Percentiles rank a stretch among this genome's conserved stretches.
Conservation (phyloP, 2,329 filamentous ascomycete species). For the Nigrospora osmanthi region DNA sequence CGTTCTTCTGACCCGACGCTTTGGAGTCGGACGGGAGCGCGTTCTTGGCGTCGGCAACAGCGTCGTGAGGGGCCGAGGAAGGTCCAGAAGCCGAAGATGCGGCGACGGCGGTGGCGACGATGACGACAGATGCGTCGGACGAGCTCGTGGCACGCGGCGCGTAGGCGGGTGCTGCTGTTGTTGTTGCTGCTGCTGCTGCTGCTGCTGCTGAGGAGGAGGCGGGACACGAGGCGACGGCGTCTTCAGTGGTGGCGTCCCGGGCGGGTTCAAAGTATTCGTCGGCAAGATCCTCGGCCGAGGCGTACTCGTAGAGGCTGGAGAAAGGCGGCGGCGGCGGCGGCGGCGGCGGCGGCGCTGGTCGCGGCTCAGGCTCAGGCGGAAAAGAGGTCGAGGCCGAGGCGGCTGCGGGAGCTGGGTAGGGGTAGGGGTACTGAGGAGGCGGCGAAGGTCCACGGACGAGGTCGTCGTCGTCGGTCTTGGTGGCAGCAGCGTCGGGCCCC, state of each 20-base stretch:
- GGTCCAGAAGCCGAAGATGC: conserved; percentile 17
- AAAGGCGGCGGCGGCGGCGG: conserved; percentile 46
- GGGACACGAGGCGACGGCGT: conserved; percentile 7
- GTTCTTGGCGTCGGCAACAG: conserved; percentile 70
- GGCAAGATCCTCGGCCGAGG: conserved; percentile 16
- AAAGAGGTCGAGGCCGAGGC: conserved; percentile 37
- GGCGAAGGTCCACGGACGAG: conserved; percentile 36
- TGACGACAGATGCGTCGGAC: conserved; percentile 18
- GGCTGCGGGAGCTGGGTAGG: conserved; percentile 47
- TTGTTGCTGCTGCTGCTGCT: conserved; percentile 26
- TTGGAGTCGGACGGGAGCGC: conserved; percentile 79
- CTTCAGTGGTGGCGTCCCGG: background rate
- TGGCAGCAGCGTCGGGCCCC: conserved; percentile 15
- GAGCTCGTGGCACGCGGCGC: conserved; percentile 32
- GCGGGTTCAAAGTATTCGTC: background rate
- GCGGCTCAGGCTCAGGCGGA: conserved; percentile 17
- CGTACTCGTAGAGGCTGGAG: conserved; percentile 47
- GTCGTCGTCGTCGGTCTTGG: conserved; percentile 21
- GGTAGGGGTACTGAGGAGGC: conserved; percentile 46
- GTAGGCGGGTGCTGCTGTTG: conserved; percentile 48
- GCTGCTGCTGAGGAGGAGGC: conserved; percentile 20
- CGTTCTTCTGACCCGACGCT: conserved; percentile 61
- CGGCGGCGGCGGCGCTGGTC: conserved; percentile 27
- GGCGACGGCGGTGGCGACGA: background rate
- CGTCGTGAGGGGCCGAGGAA: conserved; percentile 36